Evolutionary conservation across 2,329 filamentous ascomycete species (phyloP), one percentile per base, ranked within the genome.

Genomic region (Fusarium guadeloupense): DNA sequence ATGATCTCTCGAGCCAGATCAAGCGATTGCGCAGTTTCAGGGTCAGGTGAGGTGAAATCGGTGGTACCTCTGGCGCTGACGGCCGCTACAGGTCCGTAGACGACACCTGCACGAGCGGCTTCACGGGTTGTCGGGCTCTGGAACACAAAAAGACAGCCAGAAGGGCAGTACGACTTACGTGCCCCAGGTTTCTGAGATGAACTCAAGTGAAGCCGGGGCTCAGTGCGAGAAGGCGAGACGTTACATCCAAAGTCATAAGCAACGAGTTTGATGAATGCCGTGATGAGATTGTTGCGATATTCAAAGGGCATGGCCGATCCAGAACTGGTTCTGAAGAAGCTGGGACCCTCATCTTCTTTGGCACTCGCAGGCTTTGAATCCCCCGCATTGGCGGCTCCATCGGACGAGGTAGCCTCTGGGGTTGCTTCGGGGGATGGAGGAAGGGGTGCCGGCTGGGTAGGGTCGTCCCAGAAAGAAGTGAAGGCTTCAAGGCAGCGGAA

Each of bases 201-300:
- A 42, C 75, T 77, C 45, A 89, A 72, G 39, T 87, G 81, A 17
- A 89, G 76, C 4, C 86, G 80, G 9, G 86, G 86, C 65, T 89
- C 86, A 20, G 79, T 76, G 34, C 85, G 81, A 14, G 86, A 77
- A 21, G 81, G 77, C 3, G 79, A 77, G 42, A 87, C 82, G 63
- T 83, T 88, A 72, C 86, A 89, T 44, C 85, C 84, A 71, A 88
- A 89, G 60, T 89, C 85, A 67, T 89, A 89, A 16, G 85, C 81
- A 14, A 89, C 81, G 5, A 89, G 80, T 71, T 89, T 89, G 51
- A 89, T 72, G 51, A 89, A 88, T 30, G 85, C 81, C 4, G 81
- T 79, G 12, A 86, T 64, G n/a, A 88, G 76, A 48, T 79, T 80
- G 49, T 85, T 81, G 25, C 86, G 83, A 65, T 80, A 82, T 43